Evolutionary conservation across 345 rosid genomes (phyloP).

Genomic region (Cardamine chenopodiifolia): DNA sequence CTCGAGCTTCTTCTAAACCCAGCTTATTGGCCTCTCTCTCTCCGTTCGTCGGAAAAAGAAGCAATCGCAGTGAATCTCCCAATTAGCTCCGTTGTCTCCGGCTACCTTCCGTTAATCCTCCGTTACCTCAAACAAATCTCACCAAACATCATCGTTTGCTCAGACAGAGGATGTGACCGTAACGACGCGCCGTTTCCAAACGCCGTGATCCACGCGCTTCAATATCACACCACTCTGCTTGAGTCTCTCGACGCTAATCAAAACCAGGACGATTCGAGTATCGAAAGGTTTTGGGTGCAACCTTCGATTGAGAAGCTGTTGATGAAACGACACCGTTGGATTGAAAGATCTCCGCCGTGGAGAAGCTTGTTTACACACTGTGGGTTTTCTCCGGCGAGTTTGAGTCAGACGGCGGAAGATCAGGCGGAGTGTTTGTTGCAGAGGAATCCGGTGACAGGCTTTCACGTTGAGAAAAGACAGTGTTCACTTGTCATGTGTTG

Average conservation of each 20-base stretch:
- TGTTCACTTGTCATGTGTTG: constrained; percentile 74
- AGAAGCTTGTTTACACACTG: constrained; percentile 66
- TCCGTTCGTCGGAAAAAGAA: constrained; percentile 52
- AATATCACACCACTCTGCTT: constrained; percentile 56
- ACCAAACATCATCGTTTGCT: constrained; percentile 78
- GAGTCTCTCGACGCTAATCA: constrained; percentile 81
- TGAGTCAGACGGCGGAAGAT: constrained; percentile 80
- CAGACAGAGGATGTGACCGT: constrained; percentile 78
- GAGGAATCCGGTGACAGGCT: constrained; percentile 70
- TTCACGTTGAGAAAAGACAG: constrained; percentile 81
- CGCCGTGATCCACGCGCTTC: constrained; percentile 67
- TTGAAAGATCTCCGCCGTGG: constrained; percentile 70
- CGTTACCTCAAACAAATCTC: constrained; percentile 71
- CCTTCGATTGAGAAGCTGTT: constrained; percentile 72
- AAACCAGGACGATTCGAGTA: constrained; percentile 48
- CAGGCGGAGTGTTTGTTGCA: constrained; percentile 86
- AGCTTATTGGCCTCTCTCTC: constrained; percentile 52
- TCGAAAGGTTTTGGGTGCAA: constrained; percentile 70
- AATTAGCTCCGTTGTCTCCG: constrained; percentile 55
- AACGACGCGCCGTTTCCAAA: constrained; percentile 77
- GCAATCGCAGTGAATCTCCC: constrained; percentile 84
- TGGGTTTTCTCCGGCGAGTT: constrained; percentile 66
- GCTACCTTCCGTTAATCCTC: constrained; percentile 61
- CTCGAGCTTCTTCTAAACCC: constrained; percentile 58
- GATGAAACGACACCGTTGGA: constrained; percentile 59